Conservation (phyloP, 257 asterid species). For the Solanum infundibuliforme region DNA sequence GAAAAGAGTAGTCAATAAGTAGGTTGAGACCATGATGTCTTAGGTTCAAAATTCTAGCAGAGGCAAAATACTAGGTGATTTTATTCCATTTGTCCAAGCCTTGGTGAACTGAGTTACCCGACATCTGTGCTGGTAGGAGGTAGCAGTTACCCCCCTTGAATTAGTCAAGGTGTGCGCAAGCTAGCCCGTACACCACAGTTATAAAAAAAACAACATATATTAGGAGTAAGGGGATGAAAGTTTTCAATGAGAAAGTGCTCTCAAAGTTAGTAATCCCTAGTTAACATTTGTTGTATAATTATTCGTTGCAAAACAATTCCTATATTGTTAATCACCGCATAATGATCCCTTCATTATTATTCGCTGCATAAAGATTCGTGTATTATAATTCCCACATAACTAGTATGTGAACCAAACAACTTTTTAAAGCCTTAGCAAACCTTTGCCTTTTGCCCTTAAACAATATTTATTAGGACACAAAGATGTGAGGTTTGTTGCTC, state of each 20-base stretch:
- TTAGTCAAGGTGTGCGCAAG: background rate
- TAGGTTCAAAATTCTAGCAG: background rate
- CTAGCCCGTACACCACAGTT: background rate
- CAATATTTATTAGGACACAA: background rate
- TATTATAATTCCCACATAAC: background rate
- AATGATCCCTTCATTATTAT: background rate
- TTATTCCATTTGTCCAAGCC: background rate
- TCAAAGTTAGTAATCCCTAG: background rate
- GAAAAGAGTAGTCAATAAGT: background rate
- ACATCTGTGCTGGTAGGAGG: background rate
- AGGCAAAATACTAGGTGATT: background rate
- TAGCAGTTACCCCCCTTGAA: background rate
- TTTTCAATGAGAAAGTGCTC: background rate
- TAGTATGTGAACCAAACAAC: background rate
- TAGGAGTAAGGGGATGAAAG: background rate
- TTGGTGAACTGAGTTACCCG: background rate
- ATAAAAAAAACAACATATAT: background rate
- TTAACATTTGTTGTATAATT: background rate
- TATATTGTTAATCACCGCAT: background rate
- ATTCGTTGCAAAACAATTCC: background rate
- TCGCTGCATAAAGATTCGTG: background rate
- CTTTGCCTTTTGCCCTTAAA: background rate
- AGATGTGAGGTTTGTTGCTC: background rate
- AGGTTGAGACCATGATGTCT: background rate
- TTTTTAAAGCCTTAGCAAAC: background rate